Base-by-base conservation (phyloP, 1,284 basidiomycete genomes). In the Moesziomyces antarcticus region DNA sequence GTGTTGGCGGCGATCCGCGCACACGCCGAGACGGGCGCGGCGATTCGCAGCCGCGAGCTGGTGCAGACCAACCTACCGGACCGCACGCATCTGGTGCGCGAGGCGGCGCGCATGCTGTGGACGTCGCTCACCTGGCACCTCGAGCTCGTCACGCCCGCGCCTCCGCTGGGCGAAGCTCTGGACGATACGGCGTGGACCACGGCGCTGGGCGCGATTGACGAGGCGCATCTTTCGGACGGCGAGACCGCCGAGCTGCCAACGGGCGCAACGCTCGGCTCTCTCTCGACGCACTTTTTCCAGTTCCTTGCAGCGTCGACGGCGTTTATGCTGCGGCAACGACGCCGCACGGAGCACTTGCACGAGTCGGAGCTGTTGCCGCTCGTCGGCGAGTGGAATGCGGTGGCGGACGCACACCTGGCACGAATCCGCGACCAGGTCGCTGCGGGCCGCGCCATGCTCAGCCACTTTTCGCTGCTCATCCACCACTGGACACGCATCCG, bases 11-110 rank as follows among this genome's bases (percentile, higher is more conserved):
- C 67, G 8, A 48, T 75, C 1, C 54, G 61, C 47, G 16, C 30
- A 8, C 33, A 21, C 11, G 14, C 24, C 22, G 18, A 25, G 35
- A 24, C 24, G 50, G 48, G 35, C 3, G 25, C 55, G 3, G 37
- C 54, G 6, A 20, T 62, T 6, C 57, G 52, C 25, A 51, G 56
- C 11, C 54, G 72, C 3, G 62, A 75, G 44, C 35, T 60, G 11
- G 25, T 72, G 11, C 63, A 66, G 14, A 64, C 65, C 18, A 72
- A 69, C 41, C 63, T 80, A 6, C 78, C 76, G 3, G 78, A 78
- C 27, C 70, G 76, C 6, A 74, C 78, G 25, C 78, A 80, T 25
- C 53, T 80, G 14, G 78, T 80, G 3, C 73, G 78, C n/a, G 78
- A 80, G 60, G 73, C 78, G 24, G 76, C 78, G 2, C 53, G 78